phyloP scores from a whole-genome alignment of 2,329 filamentous ascomycete species.

The Trichoderma oligosporum region DNA sequence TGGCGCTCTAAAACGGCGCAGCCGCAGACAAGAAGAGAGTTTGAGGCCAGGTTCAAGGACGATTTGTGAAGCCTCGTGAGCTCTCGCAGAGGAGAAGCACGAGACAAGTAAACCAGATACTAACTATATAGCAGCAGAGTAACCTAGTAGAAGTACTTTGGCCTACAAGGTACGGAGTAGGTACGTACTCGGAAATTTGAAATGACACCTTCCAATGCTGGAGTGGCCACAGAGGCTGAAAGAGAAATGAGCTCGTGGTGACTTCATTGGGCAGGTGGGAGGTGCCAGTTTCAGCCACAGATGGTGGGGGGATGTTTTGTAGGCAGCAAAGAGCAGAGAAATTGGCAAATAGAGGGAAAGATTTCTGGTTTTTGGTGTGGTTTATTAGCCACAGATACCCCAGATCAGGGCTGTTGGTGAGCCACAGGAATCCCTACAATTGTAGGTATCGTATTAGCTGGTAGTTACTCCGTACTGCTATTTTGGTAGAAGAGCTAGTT shows the following conservation, averaged over 20 bases:
- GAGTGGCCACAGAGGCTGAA: slow-evolving; percentile 7
- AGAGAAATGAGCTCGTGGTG: slow-evolving; percentile 18
- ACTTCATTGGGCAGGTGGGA: slow-evolving; percentile 18
- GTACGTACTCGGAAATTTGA: not conserved
- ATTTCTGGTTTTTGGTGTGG: no score
- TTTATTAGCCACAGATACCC: no score
- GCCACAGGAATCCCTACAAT: no score
- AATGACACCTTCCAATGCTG: slow-evolving; percentile 3
- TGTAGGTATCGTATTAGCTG: no score
- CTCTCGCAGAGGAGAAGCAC: slow-evolving; percentile 11
- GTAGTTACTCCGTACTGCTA: no score
- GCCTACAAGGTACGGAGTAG: not conserved
- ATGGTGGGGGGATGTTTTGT: not conserved
- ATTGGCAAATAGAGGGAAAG: no score
- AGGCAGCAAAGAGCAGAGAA: not conserved
- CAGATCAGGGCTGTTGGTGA: no score
- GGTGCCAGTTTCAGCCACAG: slow-evolving; percentile 1
- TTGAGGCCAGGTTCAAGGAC: not conserved
- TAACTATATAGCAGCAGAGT: no score
- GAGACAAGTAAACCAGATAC: not conserved
- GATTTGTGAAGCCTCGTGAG: slow-evolving; percentile 8
- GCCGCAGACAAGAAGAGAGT: not conserved
- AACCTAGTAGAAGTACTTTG: not conserved
- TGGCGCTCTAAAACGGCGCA: slow-evolving; percentile 8
- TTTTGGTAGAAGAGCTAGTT: no score